These are phyloP conservation scores for Nakaseomyces sp. DNA, from an alignment of 1,139 yeast genomes.

Conservation along the genomic window DNA sequence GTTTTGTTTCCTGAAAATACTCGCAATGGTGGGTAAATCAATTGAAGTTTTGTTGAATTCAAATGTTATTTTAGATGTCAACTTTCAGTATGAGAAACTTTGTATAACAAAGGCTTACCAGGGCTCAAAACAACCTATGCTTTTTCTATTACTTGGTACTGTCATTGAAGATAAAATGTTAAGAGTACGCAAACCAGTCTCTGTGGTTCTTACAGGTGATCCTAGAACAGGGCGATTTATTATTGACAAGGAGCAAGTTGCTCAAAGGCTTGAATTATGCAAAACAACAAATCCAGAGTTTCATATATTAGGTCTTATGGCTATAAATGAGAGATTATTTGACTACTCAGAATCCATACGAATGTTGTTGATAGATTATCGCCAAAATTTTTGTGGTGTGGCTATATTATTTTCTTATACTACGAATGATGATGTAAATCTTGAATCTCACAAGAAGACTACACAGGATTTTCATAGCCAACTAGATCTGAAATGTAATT, in stretches of 20 bases:
- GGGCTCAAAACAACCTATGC: neutral
- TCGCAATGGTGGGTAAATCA: neutral
- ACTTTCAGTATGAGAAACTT: constrained; percentile 14
- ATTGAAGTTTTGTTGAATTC: neutral
- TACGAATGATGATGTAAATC: constrained; percentile 2
- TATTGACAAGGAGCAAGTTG: constrained; percentile 10
- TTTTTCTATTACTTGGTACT: constrained; percentile 1
- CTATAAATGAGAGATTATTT: constrained; percentile 10
- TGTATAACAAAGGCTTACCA: constrained; percentile 8
- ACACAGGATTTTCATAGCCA: neutral
- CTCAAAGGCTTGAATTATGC: constrained; percentile 10
- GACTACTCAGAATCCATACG: constrained; percentile 11
- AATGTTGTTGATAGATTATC: neutral
- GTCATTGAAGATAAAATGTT: neutral
- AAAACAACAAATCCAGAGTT: constrained; percentile 9
- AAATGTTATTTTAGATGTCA: constrained; percentile 12
- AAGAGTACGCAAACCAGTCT: neutral
- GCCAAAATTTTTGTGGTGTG: constrained; percentile 4
- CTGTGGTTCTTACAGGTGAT: neutral
- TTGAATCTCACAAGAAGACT: neutral
- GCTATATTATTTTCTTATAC: constrained; percentile 12
- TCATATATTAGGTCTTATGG: constrained; percentile 12
- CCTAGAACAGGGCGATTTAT: constrained; percentile 6
- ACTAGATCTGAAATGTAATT: neutral
- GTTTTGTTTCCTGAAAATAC: too few relatives aligned